Percentiles rank a stretch among this genome's conserved stretches.
Evolutionary conservation across 2,329 filamentous ascomycete species (phyloP).

Genomic region (Ophiostoma perfectum): DNA sequence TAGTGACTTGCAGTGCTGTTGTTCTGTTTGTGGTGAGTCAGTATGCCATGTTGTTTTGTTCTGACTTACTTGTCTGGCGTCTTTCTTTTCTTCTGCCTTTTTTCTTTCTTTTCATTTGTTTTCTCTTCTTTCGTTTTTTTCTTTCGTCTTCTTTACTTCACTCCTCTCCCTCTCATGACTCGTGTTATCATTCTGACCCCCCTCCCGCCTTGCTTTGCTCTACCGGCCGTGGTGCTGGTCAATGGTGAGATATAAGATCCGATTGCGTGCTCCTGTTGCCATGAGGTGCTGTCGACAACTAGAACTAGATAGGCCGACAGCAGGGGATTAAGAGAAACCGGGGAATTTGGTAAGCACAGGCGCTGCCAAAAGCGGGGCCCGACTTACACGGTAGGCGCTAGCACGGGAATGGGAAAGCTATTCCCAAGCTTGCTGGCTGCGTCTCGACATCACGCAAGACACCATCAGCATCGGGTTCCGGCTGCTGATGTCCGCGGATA

Average conservation of each 20-base stretch:
- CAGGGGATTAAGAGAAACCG: slow-evolving; percentile 74
- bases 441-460: background rate
- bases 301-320: slow-evolving; percentile 35
- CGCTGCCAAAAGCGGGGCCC: background rate
- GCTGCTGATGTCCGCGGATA: too few species aligned
- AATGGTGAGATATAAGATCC: slow-evolving; percentile 10
- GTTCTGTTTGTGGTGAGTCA: too few species aligned
- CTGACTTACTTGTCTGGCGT: too few species aligned
- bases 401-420: background rate
- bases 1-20: too few species aligned
- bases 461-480: background rate
- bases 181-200: background rate
- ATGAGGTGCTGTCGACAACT: slow-evolving; percentile 39
- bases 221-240: slow-evolving; percentile 28
- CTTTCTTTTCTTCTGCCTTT: too few species aligned
- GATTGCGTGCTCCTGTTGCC: slow-evolving; percentile 11
- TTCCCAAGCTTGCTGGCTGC: background rate
- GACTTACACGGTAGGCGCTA: background rate
- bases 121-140: background rate
- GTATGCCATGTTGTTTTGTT: too few species aligned
- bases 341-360: background rate
- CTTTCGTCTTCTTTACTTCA: background rate
- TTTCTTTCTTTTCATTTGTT: background rate
- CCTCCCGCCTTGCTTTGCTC: background rate
- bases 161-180: background rate